Base-by-base conservation (phyloP, 2,329 filamentous ascomycete genomes). In the Ophiostoma populinum region DNA sequence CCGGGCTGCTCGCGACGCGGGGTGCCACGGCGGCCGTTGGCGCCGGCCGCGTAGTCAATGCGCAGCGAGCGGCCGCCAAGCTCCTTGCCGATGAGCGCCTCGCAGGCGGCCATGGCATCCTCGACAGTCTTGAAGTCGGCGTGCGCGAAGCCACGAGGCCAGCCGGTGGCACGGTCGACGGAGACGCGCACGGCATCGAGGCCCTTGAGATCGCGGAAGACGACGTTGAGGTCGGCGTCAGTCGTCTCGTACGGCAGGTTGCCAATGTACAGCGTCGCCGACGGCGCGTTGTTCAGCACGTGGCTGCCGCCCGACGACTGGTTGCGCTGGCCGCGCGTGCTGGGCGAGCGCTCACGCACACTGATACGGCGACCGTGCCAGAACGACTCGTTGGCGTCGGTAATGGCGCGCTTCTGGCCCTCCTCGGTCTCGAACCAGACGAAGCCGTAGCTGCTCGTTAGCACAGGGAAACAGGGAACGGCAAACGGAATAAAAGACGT, bases 181-280 rank as follows among this genome's bases (percentile, higher is more conserved):
- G 83, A 79, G 37, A 92, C 76, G 41, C 85, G 74, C 32, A 92
- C 74, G 47, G 86, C 80, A 36, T 66, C 57, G 32, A 87, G 66
- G 51, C 80, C 77, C 33, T 66, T 59, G 40, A 92, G 62, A 17
- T 71, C 65, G 39, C 65, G 61, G 66, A 92, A 87, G 18, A 92
- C 56, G 35, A 73, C 65, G 56, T 86, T 85, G 36, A 93, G 62
- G 48, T 92, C 83, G 36, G 70, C 69, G 50, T 92, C 83, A 7
- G 78, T 80, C 60, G 86, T 78, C 57, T 92, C 80, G 51, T 80
- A 90, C 9, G 80, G 75, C 56, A 93, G 72, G 60, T 90, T 90
- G 45, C 83, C 82, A 46, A 93, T 70, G 61, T 79, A 92, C 22
- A 92, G 47, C 25, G 43, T 46, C n/a, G n/a, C n/a, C n/a, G n/a